Evolutionary conservation across 495 filamentous ascomycete species (phyloP), one percentile per base, ranked within the genome.

Genomic region (Arthonia radiata): DNA sequence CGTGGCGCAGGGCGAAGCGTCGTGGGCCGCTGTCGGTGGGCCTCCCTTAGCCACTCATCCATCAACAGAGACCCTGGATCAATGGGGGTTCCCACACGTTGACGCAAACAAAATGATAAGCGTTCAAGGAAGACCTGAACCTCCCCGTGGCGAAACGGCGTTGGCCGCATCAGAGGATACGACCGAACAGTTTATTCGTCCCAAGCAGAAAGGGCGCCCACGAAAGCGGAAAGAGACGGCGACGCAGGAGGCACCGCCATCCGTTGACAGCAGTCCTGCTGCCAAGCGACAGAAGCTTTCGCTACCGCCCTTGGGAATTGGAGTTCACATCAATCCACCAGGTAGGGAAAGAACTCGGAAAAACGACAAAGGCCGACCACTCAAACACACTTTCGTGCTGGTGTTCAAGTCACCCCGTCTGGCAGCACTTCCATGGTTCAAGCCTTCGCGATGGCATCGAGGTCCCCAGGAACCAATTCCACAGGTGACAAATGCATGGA

Each of bases 301-400:
- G 19, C 19, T 11, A 22, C 6, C 19, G 6, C 11, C 11, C 7
- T 14, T 31, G 5, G 27, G 26, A 4, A 33, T 59, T 19, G 61
- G 61, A 5, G 39, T 66, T 2, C 64, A 63, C 31, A 37, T 64
- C 23, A 62, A 62, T 16, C 48, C 59, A 4, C 47, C 44, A 16
- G 58, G 54, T 15, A 49, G 41, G 24, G 40, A 46, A 16, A 45
- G 48, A 31, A 53, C 59, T n/a, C 42, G 44, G 11, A 52, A 44
- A 4, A 51, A 48, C 28, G 37, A 38, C 17, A 46, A 47, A 37
- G 63, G 63, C n/a, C 56, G 61, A 3, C 61, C 60, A 5, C 42
- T 42, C 5, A 47, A 45, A 31, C 56, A 53, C 15, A 22, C 11
- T 11, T 39, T 57, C 10, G 41, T 68, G 25, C 59, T 53, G 2